A percentile compares a stretch with the other conserved stretches of the same genome.
phyloP scores from a whole-genome alignment of 176 grass and related monocot genomes.

The Oryza glaberrima region DNA sequence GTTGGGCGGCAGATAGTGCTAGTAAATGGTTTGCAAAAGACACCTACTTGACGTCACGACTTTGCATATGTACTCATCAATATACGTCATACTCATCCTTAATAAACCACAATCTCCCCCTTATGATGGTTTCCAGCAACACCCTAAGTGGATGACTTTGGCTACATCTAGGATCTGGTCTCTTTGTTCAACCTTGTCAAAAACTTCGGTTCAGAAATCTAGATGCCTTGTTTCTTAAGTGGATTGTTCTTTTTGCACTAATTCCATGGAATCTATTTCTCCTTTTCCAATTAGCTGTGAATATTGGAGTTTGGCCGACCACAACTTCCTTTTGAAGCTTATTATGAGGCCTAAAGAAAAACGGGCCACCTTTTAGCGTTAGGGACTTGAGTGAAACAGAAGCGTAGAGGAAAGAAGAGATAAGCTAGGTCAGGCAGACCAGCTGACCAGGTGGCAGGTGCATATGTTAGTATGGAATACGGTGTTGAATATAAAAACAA shows the following conservation, averaged over 20 bases:
- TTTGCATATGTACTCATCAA: background rate
- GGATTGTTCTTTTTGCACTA: background rate
- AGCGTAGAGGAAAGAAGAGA: background rate
- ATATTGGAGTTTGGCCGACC: constrained; percentile 2
- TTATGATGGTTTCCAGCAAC: background rate
- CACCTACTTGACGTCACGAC: constrained; percentile 2
- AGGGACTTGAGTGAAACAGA: background rate
- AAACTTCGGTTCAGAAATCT: background rate
- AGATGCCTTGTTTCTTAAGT: background rate
- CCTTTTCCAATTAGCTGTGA: background rate
- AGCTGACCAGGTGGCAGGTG: background rate
- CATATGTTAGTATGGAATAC: background rate
- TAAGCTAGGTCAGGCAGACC: background rate
- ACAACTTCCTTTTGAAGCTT: background rate
- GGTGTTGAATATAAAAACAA: background rate
- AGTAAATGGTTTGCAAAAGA: background rate
- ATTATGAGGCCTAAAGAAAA: background rate
- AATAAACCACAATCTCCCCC: background rate
- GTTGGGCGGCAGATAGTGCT: constrained; percentile 5
- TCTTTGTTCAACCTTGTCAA: constrained; percentile 1
- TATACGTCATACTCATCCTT: constrained; percentile 23
- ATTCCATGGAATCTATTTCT: background rate
- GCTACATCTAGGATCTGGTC: constrained; percentile 10
- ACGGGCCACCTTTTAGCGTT: background rate
- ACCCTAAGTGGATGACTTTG: constrained; percentile 21